Evolutionary conservation across 164 flowering plant species (phyloP), one percentile per base, ranked within the genome.

Genomic region (Liriodendron chinense): DNA sequence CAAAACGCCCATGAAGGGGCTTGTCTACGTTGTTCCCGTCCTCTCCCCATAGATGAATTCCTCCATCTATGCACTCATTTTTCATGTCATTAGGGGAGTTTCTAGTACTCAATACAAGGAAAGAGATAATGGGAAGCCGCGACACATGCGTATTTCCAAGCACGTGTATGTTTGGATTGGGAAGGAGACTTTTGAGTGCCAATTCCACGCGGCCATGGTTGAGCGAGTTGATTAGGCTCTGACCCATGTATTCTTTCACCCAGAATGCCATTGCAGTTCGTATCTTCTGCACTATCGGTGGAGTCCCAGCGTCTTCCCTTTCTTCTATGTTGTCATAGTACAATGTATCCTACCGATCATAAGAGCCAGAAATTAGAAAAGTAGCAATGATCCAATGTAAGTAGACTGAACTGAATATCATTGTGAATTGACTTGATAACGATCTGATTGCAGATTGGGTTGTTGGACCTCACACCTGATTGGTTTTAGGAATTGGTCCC

Each of bases 251-350:
- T 49, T 94, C 97, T 69, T 94, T 94, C 16, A 91, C 85, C 92
- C 94, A 89, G 74, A 94, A 94, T 0, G 96, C 87, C 72, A 93
- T 43, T 34, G 96, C 90, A 20, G 93, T 91, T 85, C 95, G 81
- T 0, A 86, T 77, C 68, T 80, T 91, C 72, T 88, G 94, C 48
- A 90, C 82, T 61, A 91, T 93, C 47, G 80, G 86, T 3, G 97
- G 97, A 0, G 97, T 92, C 18, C 98, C 98, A 0, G 86, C 92
- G 61, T 88, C 90, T 84, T 93, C 98, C 72, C 97, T 80, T 73
- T 89, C 95, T 82, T 94, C 98, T 28, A 94, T 83, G 47, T 90
- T 83, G 0, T 89, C 84, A 13, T 77, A 65, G 62, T 94, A 93
- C 48, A 93, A 16, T 1, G 98, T 94, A 64, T 90, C 86, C 98